Conservation (phyloP, 192 early-diverging fungal species). For the Coemansia aciculifera region DNA sequence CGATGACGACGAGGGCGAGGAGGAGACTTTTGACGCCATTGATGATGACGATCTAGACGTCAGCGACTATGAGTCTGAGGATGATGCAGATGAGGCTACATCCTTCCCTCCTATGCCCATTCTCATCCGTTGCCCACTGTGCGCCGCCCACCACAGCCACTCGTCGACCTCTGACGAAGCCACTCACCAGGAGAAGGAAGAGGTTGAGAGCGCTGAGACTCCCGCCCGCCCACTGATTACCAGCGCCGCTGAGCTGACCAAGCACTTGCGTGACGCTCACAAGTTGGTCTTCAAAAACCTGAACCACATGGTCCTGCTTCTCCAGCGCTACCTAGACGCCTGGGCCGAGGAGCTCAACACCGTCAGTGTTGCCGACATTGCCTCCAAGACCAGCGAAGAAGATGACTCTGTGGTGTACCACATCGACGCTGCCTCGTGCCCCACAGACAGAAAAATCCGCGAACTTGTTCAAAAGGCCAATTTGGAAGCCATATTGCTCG, state of each 20-base stretch:
- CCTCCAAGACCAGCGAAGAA: conserved; percentile 11
- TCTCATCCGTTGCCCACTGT: conserved; percentile 68
- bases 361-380: conserved; percentile 8
- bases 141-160: conserved; percentile 41
- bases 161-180: too few species aligned
- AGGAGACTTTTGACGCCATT: conserved; percentile 42
- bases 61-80: conserved; percentile 51
- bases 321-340: conserved; percentile 73
- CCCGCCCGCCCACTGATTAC: conserved; percentile 36
- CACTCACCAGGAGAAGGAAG: neutral
- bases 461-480: conserved; percentile 71
- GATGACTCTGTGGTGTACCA: conserved; percentile 17
- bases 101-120: conserved; percentile 55
- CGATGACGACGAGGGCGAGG: conserved; percentile 33
- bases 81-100: conserved; percentile 38
- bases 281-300: conserved; percentile 66
- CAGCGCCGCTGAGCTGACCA: conserved; percentile 64
- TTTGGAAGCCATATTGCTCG: conserved; percentile 68
- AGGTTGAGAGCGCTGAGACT: neutral
- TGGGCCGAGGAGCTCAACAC: conserved; percentile 65
- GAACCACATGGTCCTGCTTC: conserved; percentile 73
- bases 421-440: conserved; percentile 62
- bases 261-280: conserved; percentile 69
- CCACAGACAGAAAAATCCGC: conserved; percentile 66
- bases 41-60: conserved; percentile 46